These are phyloP conservation scores for Fraxinus paxiana DNA, from an alignment of 305 asterid species.

Conservation along the genomic window DNA sequence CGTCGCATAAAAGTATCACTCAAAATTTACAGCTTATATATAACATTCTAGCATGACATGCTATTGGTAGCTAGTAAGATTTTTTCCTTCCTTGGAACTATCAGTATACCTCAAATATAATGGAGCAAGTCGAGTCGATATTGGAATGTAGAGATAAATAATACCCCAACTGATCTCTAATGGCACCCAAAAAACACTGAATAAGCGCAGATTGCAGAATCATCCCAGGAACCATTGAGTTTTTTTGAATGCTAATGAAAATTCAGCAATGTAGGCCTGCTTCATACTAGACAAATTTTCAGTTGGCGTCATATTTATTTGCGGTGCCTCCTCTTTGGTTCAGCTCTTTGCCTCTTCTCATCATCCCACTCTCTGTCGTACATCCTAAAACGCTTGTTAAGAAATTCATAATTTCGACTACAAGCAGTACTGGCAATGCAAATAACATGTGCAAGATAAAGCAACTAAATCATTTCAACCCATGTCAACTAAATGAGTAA, in stretches of 20 bases:
- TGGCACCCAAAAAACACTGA: neutral
- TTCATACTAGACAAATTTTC: slow-evolving; percentile 9
- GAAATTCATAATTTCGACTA: slow-evolving; percentile 23
- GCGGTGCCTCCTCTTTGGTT: slow-evolving; percentile 86
- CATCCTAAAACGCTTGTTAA: slow-evolving; percentile 49
- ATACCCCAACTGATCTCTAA: neutral
- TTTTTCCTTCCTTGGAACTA: slow-evolving; percentile 2
- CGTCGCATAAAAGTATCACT: neutral
- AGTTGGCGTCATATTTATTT: slow-evolving; percentile 34
- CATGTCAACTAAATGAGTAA: neutral
- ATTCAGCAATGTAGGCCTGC: neutral
- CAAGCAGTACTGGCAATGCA: neutral
- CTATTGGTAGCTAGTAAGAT: neutral
- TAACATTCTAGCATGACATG: slow-evolving; percentile 20
- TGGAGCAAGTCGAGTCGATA: neutral
- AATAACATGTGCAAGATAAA: neutral
- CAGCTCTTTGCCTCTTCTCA: slow-evolving; percentile 94
- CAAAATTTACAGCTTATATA: slow-evolving; percentile 14
- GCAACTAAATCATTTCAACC: neutral
- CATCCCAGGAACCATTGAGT: neutral
- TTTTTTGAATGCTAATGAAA: neutral
- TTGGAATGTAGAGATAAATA: neutral
- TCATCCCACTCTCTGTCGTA: slow-evolving; percentile 98
- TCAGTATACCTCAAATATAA: slow-evolving; percentile 18
- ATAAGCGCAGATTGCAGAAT: neutral